Evolutionary conservation across 2,329 filamentous ascomycete genomes (phyloP), one percentile per base, ranked within the genome.

Genomic region (Colletotrichum sansevieriae): DNA sequence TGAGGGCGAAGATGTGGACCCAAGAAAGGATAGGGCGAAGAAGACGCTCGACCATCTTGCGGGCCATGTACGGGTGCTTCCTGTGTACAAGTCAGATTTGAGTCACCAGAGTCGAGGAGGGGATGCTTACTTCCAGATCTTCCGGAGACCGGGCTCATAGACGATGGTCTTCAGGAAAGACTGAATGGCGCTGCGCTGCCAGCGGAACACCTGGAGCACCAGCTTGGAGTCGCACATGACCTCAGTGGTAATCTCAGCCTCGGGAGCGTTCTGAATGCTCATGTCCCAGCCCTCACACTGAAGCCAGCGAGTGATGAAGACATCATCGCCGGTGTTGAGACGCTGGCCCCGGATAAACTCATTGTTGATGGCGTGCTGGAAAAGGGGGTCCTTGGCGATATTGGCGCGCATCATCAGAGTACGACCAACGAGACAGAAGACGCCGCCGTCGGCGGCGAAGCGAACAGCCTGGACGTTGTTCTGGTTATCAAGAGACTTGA

Each of bases 281-380:
- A 78, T 58, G 15, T 63, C 68, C 73, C 73, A 76, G 39, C 76
- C 73, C 18, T 74, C 65, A 29, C 72, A 74, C 3, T 74, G 56
- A 0, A 77, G 55, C 68, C 73, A 77, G 7, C 73, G 72, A 1
- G 76, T 77, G 54, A 77, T 72, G 62, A 75, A 76, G 3, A 68
- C 67, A 9, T 76, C 75, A 15, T 76, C 75, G 0, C 76, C 75
- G 0, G 71, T 73, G 41, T 75, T 75, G 33, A 74, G 71, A 0
- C 51, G n/a, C 2, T 71, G 29, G 0, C 75, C 74, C 7, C 43
- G n/a, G 68, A 72, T 76, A 9, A 44, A 62, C 37, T 78, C 74
- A 8, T 71, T 22, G 0, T 56, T 72, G 39, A 77, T 74, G 1
- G 56, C 71, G 8, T 63, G 29, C 15, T 73, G 68, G 60, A 78